Evolutionary conservation across 2,329 filamentous ascomycete species (phyloP).

Genomic region (Arachnopeziza araneosa): DNA sequence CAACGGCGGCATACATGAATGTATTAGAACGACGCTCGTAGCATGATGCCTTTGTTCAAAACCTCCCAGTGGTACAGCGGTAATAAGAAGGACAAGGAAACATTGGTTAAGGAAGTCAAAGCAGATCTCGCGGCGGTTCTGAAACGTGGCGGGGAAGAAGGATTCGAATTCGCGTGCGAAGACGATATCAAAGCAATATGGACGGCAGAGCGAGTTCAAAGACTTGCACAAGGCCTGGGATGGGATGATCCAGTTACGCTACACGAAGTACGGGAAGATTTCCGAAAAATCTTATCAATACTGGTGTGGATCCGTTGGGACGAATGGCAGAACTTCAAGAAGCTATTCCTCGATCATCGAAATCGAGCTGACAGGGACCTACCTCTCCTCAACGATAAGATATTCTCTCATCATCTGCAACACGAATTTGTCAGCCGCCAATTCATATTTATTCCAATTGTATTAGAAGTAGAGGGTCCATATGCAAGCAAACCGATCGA

Average conservation of each 20-base stretch:
- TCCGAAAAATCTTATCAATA: slow-evolving; percentile 1
- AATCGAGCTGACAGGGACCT: not conserved
- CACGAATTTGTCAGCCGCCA: not conserved
- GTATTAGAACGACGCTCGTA: too few species aligned
- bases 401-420: not conserved
- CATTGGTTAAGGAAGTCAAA: not conserved
- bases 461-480: not conserved
- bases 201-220: not conserved
- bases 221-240: not conserved
- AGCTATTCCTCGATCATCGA: slow-evolving; percentile 1
- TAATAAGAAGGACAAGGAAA: too few species aligned
- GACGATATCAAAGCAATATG: slow-evolving; percentile 3
- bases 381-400: not conserved
- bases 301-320: slow-evolving; percentile 6
- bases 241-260: slow-evolving; percentile 1
- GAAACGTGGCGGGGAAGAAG: not conserved
- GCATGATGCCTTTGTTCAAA: too few species aligned
- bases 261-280: not conserved
- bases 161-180: slow-evolving; percentile 4
- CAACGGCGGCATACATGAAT: too few species aligned
- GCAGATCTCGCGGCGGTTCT: not conserved
- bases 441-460: slow-evolving; percentile 6
- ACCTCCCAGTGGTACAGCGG: too few species aligned
- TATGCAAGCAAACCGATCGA: not conserved
- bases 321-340: not conserved